Evolutionary conservation across 768 basidiomycete genomes (phyloP), one percentile per base, ranked within the genome.

Genomic region (Suillus subalutaceus): DNA sequence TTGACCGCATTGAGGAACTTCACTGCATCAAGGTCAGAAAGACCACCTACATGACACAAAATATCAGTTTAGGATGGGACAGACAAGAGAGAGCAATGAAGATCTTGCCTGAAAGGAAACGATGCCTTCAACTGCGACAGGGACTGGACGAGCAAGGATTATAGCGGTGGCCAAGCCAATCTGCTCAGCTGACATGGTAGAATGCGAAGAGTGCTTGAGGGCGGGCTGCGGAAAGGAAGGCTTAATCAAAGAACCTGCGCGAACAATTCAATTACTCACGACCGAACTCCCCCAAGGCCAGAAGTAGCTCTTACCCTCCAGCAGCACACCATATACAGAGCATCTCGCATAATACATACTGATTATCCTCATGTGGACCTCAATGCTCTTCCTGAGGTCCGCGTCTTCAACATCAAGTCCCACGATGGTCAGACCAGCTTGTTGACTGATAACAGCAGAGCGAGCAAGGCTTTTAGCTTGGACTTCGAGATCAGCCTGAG

Each of bases 381-480:
- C 26, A 26, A 26, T 26, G 26, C 26, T 84, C 67, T 82, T 76
- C 43, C 72, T 75, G 62, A 86, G 69, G 67, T 82, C 79, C 26
- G 83, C 82, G 52, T 85, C 84, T 40, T 76, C 83, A 23, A 85
- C 81, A 68, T 86, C 85, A 15, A 83, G 85, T 69, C 85, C 84
- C 8, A 85, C 79, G 63, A 86, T 82, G 5, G 84, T 83, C 26
- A 86, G 69, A 37, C 83, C 82, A 1, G 83, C 84, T 71, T 84
- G 78, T 68, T 85, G 83, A 70, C 82, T 85, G 65, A 85, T 79
- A 1, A 82, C 80, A 52, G 85, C 82, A 71, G 80, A 86, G 60
- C 80, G 79, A 3, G 82, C 82, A 20, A 85, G 72, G 41, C 78
- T 83, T 70, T 84, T 83, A 32, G 82, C 84, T 65, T 84, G 83